Evolutionary conservation across 208 protist genomes (phyloP).

Genomic region (Acanthamoeba castellanii): DNA sequence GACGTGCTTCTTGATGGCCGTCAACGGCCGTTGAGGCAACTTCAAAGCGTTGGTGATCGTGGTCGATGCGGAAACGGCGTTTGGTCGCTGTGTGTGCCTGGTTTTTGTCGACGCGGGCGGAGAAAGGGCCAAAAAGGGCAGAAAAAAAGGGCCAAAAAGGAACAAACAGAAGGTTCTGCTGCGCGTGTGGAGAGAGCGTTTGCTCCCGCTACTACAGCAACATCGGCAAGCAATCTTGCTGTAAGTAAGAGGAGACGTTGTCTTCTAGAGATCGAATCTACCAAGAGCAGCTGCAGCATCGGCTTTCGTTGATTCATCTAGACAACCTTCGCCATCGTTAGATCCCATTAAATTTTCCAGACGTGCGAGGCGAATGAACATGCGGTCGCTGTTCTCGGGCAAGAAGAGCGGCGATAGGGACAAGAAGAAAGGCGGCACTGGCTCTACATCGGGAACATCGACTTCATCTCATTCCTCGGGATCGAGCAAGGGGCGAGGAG

Average conservation of each 20-base stretch:
- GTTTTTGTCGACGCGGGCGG: not conserved
- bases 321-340: not conserved
- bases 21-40: too few relatives aligned
- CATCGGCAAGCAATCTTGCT: not conserved
- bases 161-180: not conserved
- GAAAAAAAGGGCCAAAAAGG: not conserved
- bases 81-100: too few relatives aligned
- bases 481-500: not conserved
- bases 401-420: constrained; percentile 28
- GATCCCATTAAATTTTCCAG: not conserved
- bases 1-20: too few relatives aligned
- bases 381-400: constrained; percentile 32
- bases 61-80: too few relatives aligned
- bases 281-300: too few relatives aligned
- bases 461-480: not conserved
- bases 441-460: not conserved
- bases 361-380: constrained; percentile 2
- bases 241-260: too few relatives aligned
- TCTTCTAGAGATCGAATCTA: too few relatives aligned
- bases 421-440: not conserved
- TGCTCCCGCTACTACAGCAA: not conserved
- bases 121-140: not conserved
- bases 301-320: too few relatives aligned
- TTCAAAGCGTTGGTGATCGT: too few relatives aligned
- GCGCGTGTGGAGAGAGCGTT: not conserved